Conservation (phyloP, 2,329 filamentous ascomycete species). For the Drechslerella stenobrocha region DNA sequence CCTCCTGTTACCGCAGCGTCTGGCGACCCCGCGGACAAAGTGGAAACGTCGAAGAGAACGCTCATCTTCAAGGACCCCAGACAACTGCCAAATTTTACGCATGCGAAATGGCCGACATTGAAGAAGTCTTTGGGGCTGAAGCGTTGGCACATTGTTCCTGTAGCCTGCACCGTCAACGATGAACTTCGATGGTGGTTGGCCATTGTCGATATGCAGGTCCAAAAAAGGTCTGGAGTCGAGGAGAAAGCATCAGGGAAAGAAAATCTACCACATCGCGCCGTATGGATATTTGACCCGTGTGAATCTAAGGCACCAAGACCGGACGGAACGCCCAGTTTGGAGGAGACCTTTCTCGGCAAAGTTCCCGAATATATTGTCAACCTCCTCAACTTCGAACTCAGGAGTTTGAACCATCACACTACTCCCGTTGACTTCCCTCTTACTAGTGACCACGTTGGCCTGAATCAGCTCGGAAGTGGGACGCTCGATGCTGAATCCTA, state of each 20-base stretch:
- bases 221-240: conserved; percentile 2
- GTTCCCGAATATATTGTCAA: conserved; percentile 15
- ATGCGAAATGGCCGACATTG: conserved; percentile 24
- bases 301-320: not conserved
- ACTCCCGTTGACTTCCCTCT: conserved; percentile 17
- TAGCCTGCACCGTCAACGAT: conserved; percentile 21
- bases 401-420: conserved; percentile 7
- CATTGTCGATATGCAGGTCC: conserved; percentile 38
- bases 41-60: not conserved
- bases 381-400: conserved; percentile 8
- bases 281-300: conserved; percentile 32
- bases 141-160: conserved; percentile 36
- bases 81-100: conserved; percentile 6
- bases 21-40: conserved; percentile 4
- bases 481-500: conserved; percentile 3
- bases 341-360: conserved; percentile 13
- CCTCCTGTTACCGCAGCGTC: not conserved
- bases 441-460: not conserved
- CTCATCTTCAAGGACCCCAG: not conserved
- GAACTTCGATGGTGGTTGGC: conserved; percentile 38
- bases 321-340: not conserved
- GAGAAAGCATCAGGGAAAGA: not conserved
- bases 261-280: not conserved
- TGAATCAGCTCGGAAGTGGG: not conserved
- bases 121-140: conserved; percentile 17